These are phyloP conservation scores for Coemansia sp. DNA, from an alignment of 192 early-diverging fungal genomes.

Conservation along the genomic window DNA sequence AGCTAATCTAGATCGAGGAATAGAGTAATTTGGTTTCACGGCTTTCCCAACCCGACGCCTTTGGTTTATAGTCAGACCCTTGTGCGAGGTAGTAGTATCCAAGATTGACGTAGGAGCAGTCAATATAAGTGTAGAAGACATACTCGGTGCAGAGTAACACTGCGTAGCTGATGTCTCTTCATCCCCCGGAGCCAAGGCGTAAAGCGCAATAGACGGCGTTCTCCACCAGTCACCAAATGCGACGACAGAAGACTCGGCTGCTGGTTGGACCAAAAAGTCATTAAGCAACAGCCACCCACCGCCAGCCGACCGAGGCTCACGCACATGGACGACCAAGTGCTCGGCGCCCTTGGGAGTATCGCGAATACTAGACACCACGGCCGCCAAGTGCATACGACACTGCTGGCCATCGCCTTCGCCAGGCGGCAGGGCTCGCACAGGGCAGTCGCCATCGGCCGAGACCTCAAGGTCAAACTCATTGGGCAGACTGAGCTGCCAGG, in stretches of 20 bases:
- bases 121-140: slow-evolving; percentile 27
- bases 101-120: slow-evolving; percentile 27
- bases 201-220: slow-evolving; percentile 33
- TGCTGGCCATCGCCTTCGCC: not conserved
- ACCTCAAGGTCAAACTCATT: not conserved
- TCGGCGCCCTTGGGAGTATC: slow-evolving; percentile 37
- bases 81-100: slow-evolving; percentile 11
- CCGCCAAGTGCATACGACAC: slow-evolving; percentile 21
- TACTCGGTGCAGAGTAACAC: not conserved
- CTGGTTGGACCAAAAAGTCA: slow-evolving; percentile 87
- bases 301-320: slow-evolving; percentile 10
- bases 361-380: slow-evolving; percentile 46
- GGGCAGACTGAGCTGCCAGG: not conserved
- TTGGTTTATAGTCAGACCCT: not conserved
- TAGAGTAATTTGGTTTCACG: not conserved
- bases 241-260: slow-evolving; percentile 32
- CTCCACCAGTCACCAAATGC: slow-evolving; percentile 44
- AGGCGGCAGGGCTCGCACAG: slow-evolving; percentile 7
- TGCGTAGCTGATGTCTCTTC: not conserved
- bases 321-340: slow-evolving; percentile 49
- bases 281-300: slow-evolving; percentile 87
- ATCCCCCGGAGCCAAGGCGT: not conserved
- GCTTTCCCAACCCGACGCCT: not conserved
- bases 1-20: not conserved
- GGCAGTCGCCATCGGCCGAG: not conserved